phyloP scores from a whole-genome alignment of 2,329 filamentous ascomycete species.

The Alternaria sp. region DNA sequence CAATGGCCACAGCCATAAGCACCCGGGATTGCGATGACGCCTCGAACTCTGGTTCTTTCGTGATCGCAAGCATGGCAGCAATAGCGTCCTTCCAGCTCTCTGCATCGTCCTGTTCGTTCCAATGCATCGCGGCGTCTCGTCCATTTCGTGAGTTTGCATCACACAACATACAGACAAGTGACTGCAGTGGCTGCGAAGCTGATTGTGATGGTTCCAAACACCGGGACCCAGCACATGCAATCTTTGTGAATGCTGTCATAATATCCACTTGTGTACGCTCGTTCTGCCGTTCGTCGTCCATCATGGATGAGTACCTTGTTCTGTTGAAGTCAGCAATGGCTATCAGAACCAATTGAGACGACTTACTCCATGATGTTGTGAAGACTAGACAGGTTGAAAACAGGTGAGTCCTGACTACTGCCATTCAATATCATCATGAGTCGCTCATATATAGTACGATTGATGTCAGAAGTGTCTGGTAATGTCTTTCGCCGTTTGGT shows the following conservation, averaged over 20 bases:
- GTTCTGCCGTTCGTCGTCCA: slow-evolving; percentile 24
- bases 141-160: slow-evolving; percentile 20
- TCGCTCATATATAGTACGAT: slow-evolving; percentile 27
- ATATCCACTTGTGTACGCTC: slow-evolving; percentile 36
- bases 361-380: slow-evolving; percentile 41
- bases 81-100: slow-evolving; percentile 47
- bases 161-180: slow-evolving; percentile 36
- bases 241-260: slow-evolving; percentile 38
- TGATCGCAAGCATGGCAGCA: slow-evolving; percentile 43
- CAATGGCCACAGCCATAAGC: slow-evolving; percentile 58
- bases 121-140: slow-evolving; percentile 26
- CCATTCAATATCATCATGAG: slow-evolving; percentile 36
- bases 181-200: slow-evolving; percentile 21
- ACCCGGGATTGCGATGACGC: slow-evolving; percentile 41
- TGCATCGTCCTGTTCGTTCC: slow-evolving; percentile 29
- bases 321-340: slow-evolving; percentile 27
- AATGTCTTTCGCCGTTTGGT: slow-evolving; percentile 40
- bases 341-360: no score
- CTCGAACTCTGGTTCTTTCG: slow-evolving; percentile 40
- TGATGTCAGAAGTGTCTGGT: slow-evolving; percentile 22
- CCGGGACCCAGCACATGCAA: slow-evolving; percentile 46
- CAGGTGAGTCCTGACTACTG: slow-evolving; percentile 32
- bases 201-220: slow-evolving; percentile 23
- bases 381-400: slow-evolving; percentile 32
- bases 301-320: slow-evolving; percentile 32